These are phyloP conservation scores for Waltergamsia citrina DNA, from an alignment of 2,329 filamentous ascomycete species.

Conservation along the genomic window DNA sequence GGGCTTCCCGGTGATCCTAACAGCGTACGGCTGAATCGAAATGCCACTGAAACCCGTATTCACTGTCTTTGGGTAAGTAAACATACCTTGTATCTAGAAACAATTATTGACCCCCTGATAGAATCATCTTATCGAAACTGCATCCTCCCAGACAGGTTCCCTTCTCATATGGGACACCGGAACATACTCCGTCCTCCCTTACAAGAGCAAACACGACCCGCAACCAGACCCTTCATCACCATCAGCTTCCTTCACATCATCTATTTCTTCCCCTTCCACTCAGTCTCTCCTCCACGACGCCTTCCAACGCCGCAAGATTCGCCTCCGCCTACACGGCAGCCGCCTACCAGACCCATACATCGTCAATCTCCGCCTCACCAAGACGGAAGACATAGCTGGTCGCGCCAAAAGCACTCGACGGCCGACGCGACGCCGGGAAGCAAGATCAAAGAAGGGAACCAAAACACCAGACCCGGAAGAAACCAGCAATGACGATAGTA, in stretches of 20 bases:
- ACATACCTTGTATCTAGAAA: background rate
- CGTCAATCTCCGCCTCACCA: constrained; percentile 42
- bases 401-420: constrained; percentile 11
- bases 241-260: constrained; percentile 9
- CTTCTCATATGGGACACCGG: constrained; percentile 56
- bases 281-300: constrained; percentile 39
- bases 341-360: constrained; percentile 44
- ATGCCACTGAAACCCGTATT: constrained; percentile 52
- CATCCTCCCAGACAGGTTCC: constrained; percentile 41
- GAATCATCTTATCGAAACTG: constrained; percentile 54
- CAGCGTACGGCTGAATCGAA: constrained; percentile 40
- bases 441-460: background rate
- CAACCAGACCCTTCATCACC: constrained; percentile 18
- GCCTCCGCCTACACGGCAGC: constrained; percentile 42
- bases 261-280: constrained; percentile 17
- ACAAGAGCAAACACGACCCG: constrained; percentile 20
- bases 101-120: constrained; percentile 11
- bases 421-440: background rate
- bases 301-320: constrained; percentile 46
- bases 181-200: constrained; percentile 43
- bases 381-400: constrained; percentile 26
- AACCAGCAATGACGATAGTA: constrained; percentile 8
- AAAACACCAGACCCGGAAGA: background rate
- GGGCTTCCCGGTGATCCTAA: constrained; percentile 50
- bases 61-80: constrained; percentile 47